These are phyloP conservation scores for Clathrospora elynae DNA, from an alignment of 2,329 filamentous ascomycete species.

Conservation along the genomic window DNA sequence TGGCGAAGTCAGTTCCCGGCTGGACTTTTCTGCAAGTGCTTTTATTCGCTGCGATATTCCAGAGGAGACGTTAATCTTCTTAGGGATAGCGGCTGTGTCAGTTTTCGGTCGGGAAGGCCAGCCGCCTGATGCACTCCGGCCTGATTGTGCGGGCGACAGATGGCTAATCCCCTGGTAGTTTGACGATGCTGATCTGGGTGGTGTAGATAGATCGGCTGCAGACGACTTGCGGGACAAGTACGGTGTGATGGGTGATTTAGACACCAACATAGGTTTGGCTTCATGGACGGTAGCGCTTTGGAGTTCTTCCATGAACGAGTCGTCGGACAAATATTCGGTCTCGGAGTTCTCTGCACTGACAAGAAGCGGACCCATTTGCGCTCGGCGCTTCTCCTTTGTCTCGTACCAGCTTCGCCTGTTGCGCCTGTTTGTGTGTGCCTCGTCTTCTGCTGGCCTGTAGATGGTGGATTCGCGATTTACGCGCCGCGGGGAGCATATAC, in stretches of 20 bases:
- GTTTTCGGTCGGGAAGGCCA: constrained; percentile 36
- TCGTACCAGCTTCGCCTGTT: constrained; percentile 39
- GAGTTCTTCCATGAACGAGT: constrained; percentile 83
- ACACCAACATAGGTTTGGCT: constrained; percentile 73
- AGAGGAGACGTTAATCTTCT: constrained; percentile 82
- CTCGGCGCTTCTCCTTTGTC: constrained; percentile 47
- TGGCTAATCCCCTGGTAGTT: constrained; percentile 34
- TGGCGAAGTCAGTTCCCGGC: constrained; percentile 51
- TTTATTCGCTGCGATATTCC: constrained; percentile 95
- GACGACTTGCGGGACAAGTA: constrained; percentile 55
- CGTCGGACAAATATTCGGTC: constrained; percentile 68
- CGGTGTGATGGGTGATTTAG: constrained; percentile 80
- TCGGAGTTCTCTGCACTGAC: constrained; percentile 48
- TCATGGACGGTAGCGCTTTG: constrained; percentile 81
- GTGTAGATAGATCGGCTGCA: constrained; percentile 31
- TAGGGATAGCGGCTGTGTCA: constrained; percentile 53
- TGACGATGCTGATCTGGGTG: constrained; percentile 46
- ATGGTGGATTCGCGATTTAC: constrained; percentile 44
- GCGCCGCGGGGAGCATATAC: constrained; percentile 24
- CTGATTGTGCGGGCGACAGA: constrained; percentile 35
- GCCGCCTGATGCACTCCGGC: constrained; percentile 40
- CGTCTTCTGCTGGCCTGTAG: constrained; percentile 32
- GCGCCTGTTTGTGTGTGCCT: constrained; percentile 25
- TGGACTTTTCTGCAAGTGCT: constrained; percentile 78
- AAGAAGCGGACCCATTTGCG: constrained; percentile 49